These are phyloP conservation scores for Sistotremastrum suecicum DNA, from an alignment of 768 basidiomycete species.

Conservation along the genomic window DNA sequence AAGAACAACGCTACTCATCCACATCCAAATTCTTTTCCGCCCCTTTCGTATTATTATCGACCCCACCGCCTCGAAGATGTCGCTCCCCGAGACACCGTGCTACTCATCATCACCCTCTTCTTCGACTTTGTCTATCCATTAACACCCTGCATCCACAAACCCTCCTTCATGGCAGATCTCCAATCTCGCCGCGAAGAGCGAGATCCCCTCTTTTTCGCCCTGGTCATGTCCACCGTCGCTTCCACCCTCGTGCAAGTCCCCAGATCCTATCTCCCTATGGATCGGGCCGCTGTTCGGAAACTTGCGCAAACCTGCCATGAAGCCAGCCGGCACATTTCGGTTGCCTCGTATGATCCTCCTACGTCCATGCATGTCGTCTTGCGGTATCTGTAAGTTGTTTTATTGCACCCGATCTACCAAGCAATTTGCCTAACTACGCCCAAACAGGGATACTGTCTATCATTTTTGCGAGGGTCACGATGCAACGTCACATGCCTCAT, in stretches of 20 bases:
- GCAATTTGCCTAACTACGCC: too few species aligned
- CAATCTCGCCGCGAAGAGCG: constrained; percentile 67
- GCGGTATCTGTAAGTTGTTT: constrained; percentile 63
- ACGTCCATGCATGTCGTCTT: constrained; percentile 76
- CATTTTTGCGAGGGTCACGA: constrained; percentile 85
- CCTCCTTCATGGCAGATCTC: constrained; percentile 85
- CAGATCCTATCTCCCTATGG: constrained; percentile 77
- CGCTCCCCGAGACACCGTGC: constrained; percentile 67
- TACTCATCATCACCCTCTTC: constrained; percentile 74
- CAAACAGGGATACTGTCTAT: constrained; percentile 59
- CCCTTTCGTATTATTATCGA: constrained; percentile 63
- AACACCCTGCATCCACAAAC: constrained; percentile 83
- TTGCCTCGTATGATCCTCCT: constrained; percentile 73
- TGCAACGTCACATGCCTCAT: constrained; percentile 76
- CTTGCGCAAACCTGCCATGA: constrained; percentile 67
- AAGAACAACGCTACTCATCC: constrained; percentile 40
- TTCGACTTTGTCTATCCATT: constrained; percentile 91
- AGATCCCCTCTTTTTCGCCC: constrained; percentile 80
- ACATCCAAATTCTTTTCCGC: constrained; percentile 28
- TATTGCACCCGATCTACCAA: not conserved
- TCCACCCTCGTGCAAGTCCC: constrained; percentile 84
- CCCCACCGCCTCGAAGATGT: constrained; percentile 69
- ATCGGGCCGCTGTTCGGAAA: constrained; percentile 69
- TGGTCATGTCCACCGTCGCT: constrained; percentile 82
- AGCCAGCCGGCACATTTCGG: constrained; percentile 68